Percentiles rank a stretch among this genome's conserved stretches.
Evolutionary conservation across 2,329 filamentous ascomycete genomes (phyloP).

Genomic region (Cercospora zeina): DNA sequence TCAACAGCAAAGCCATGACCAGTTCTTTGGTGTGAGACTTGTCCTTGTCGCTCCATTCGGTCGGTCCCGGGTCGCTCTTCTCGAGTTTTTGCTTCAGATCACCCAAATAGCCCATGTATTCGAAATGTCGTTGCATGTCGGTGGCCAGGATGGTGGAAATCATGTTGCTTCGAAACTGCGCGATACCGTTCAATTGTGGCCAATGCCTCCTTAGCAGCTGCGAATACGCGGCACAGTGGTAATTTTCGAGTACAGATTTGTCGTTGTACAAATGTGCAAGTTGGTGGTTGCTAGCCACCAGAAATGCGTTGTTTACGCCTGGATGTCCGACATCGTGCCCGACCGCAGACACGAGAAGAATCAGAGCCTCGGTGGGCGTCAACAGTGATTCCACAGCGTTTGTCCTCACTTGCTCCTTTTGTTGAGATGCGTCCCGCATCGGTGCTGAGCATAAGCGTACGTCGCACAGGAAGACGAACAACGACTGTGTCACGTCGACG

Average conservation of each 20-base stretch:
- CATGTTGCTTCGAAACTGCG: conserved; percentile 81
- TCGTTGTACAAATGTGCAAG: conserved; percentile 96
- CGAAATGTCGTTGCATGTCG: conserved; percentile 95
- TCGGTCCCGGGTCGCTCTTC: conserved; percentile 61
- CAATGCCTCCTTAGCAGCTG: conserved; percentile 92
- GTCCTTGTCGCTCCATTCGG: conserved; percentile 75
- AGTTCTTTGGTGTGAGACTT: conserved; percentile 75
- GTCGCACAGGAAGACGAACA: conserved; percentile 86
- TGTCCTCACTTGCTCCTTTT: conserved; percentile 27
- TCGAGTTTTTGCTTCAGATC: conserved; percentile 76
- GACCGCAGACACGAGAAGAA: conserved; percentile 90
- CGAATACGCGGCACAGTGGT: conserved; percentile 95
- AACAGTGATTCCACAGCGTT: conserved; percentile 72
- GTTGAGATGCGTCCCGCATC: conserved; percentile 54
- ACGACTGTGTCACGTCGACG: conserved; percentile 90
- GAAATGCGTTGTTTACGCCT: conserved; percentile 95
- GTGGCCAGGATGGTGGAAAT: conserved; percentile 97
- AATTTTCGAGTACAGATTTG: conserved; percentile 92
- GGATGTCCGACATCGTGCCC: conserved; percentile 97
- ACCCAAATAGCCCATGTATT: conserved; percentile 89
- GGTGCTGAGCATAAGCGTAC: conserved; percentile 58
- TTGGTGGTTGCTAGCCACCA: conserved; percentile 87
- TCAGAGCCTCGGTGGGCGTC: conserved; percentile 83
- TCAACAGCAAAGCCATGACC: conserved; percentile 89
- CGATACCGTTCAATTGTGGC: conserved; percentile 77